These are phyloP conservation scores for Sporothrix brasiliensis DNA, from an alignment of 2,329 filamentous ascomycete species.

Conservation along the genomic window DNA sequence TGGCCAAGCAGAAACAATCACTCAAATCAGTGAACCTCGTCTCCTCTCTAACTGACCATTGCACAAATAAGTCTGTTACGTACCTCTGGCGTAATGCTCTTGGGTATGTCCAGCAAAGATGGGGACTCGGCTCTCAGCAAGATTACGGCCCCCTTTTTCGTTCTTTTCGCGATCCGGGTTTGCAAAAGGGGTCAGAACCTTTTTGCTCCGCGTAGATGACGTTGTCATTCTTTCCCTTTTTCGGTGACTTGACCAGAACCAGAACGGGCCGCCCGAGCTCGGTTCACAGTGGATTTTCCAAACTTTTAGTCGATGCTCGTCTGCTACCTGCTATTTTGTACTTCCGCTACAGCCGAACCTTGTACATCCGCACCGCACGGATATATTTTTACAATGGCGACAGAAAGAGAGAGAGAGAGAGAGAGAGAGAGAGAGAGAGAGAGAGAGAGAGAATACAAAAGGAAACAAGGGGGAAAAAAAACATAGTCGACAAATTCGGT, in stretches of 20 bases:
- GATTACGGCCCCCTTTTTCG: constrained; percentile 20
- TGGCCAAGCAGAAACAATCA: not conserved
- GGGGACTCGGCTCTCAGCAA: constrained; percentile 11
- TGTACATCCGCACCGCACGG: not conserved
- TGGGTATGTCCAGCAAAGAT: not conserved
- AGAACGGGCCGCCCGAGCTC: constrained; percentile 1
- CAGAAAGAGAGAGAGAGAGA: no score
- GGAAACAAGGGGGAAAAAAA: not conserved
- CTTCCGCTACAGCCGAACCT: not conserved
- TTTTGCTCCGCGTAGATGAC: constrained; percentile 15
- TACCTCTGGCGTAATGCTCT: not conserved
- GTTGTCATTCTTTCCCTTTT: not conserved
- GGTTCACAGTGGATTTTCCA: not conserved
- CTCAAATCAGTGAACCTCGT: not conserved
- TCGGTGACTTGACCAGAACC: not conserved
- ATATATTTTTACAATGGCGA: no score
- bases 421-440: no score
- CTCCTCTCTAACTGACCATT: constrained; percentile 2
- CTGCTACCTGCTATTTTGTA: not conserved
- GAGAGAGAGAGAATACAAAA: not conserved
- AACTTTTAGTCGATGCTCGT: not conserved
- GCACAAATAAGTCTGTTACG: not conserved
- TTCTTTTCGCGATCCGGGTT: not conserved
- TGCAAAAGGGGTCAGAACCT: constrained; percentile 8
- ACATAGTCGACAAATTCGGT: no score